These are phyloP conservation scores for Verticillium dahliae DNA, from an alignment of 2,329 filamentous ascomycete genomes.

Conservation along the genomic window DNA sequence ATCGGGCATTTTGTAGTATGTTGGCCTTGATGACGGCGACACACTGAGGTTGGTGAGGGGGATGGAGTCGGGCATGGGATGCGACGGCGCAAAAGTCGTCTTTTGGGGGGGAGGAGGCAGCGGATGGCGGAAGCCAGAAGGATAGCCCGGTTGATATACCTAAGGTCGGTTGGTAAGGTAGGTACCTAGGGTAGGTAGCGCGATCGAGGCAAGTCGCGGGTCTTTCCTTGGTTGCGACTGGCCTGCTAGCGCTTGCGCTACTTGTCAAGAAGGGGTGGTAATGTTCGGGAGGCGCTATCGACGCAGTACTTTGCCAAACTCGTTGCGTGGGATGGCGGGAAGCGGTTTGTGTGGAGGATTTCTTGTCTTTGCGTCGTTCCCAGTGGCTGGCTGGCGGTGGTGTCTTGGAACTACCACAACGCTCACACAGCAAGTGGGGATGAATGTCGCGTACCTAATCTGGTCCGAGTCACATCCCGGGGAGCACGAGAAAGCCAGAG, in stretches of 20 bases:
- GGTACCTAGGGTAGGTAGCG: neutral
- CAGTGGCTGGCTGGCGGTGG: neutral
- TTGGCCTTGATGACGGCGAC: slow-evolving; percentile 7
- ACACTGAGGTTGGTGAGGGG: slow-evolving; percentile 8
- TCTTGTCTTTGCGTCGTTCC: neutral
- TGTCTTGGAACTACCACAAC: no score
- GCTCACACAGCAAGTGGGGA: no score
- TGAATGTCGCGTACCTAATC: no score
- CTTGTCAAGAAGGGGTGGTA: neutral
- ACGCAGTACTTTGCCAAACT: neutral
- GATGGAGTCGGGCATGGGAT: slow-evolving; percentile 12
- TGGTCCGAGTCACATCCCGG: no score
- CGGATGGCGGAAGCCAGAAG: neutral
- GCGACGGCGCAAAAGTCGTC: slow-evolving; percentile 6
- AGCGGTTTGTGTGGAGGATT: neutral
- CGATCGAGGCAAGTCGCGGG: no score
- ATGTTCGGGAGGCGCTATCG: neutral
- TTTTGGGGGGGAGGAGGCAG: neutral
- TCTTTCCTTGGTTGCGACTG: no score
- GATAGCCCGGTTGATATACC: neutral
- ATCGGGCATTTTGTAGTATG: slow-evolving; percentile 24
- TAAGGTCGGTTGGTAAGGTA: no score
- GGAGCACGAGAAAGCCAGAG: no score
- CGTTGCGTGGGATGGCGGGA: neutral
- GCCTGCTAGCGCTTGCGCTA: neutral